Base-by-base conservation (phyloP, 331 rosid species). In the Spiraea crenata region DNA sequence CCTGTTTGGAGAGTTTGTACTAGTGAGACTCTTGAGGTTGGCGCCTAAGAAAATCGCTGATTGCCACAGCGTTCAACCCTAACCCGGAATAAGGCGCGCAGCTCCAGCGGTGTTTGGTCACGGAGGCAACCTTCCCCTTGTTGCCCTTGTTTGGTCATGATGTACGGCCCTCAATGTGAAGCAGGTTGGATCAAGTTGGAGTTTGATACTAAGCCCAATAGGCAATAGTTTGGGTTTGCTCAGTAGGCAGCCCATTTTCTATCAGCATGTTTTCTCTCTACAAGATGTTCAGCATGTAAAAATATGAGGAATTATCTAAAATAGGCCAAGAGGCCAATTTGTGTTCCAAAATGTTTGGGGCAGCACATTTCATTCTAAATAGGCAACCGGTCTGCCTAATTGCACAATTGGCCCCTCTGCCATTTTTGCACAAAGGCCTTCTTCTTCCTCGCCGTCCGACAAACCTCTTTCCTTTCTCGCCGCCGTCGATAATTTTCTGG, bases 71-170 rank as follows among this genome's bases (percentile, higher is more conserved):
- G 77, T 54, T 81, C 31, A 81, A 75, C 89, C 88, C 95, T 86
- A 86, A 82, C 82, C 89, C 91, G 76, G 88, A 77, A 84, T 84
- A 86, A 80, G 85, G 77, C 31, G 61, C 63, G 7, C 56, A 69
- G 34, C 65, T 69, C 74, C 70, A 46, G 35, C 45, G 57, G 46
- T 85, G 93, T 88, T 88, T 79, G 93, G 87, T 75, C 79, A 77
- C 76, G 60, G 77, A 67, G 57, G 68, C 81, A 76, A 25, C 58
- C 34, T 39, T 7, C 9, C 64, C 8, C 42, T 19, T 63, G 44
- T 42, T 15, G 37, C 45, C 7, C 8, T 3, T 19, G 8, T 40
- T 51, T 41, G 50, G 11, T 15, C 60, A 41, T 42, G 16, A 20
- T 1, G 19, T 5, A 5, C 4, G 9, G 12, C 31, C 56, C 20